Evolutionary conservation across 805 yeast genomes (phyloP).

Genomic region (Metschnikowia borealis): DNA sequence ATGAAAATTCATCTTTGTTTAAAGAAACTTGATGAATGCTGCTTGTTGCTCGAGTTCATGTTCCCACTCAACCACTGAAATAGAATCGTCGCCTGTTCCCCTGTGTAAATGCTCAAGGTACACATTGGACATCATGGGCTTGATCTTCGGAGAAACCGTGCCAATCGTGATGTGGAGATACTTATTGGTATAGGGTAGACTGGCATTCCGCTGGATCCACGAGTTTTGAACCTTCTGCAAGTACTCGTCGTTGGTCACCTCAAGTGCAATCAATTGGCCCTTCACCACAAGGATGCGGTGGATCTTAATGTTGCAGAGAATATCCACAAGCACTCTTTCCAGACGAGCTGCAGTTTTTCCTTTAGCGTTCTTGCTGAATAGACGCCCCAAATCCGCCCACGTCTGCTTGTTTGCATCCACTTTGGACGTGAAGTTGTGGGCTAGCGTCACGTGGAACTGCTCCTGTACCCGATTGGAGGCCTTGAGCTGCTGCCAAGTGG

Average conservation of each 20-base stretch:
- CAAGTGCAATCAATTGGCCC: conserved; percentile 49
- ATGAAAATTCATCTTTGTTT: background rate
- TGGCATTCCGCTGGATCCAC: conserved; percentile 6
- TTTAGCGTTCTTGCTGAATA: conserved; percentile 9
- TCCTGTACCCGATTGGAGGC: conserved; percentile 40
- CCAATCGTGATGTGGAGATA: conserved; percentile 71
- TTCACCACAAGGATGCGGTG: conserved; percentile 46
- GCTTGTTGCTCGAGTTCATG: conserved; percentile 6
- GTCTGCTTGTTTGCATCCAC: background rate
- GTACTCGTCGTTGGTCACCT: conserved; percentile 14
- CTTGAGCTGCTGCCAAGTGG: conserved; percentile 25
- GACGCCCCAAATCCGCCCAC: conserved; percentile 13
- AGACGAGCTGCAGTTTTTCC: conserved; percentile 28
- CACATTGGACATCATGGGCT: conserved; percentile 14
- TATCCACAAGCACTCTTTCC: conserved; percentile 10
- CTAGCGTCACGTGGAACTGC: conserved; percentile 65
- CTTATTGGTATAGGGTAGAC: conserved; percentile 35
- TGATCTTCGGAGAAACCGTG: conserved; percentile 24
- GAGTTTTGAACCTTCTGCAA: background rate
- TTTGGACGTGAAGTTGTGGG: conserved; percentile 38
- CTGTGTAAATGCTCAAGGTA: conserved; percentile 9
- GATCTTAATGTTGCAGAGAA: conserved; percentile 39
- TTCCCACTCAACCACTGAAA: conserved; percentile 7
- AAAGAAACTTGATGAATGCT: conserved; percentile 10
- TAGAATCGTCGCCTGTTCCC: conserved; percentile 5